phyloP scores from a whole-genome alignment of 805 yeast species.

The Wilhelminamyces savonicus region DNA sequence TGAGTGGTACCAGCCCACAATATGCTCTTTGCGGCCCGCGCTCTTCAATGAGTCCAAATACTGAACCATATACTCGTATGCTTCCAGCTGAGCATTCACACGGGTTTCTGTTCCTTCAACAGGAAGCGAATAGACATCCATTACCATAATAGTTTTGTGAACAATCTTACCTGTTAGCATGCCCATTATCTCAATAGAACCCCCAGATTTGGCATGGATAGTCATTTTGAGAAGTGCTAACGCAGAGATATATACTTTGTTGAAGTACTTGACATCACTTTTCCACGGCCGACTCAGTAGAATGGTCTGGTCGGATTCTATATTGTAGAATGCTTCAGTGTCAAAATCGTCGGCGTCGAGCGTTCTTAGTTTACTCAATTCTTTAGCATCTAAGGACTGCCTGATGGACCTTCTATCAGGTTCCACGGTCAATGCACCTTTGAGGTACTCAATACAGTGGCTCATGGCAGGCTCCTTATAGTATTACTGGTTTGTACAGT shows the following conservation, averaged over 20 bases:
- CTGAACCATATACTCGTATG: conserved; percentile 91
- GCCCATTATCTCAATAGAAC: conserved; percentile 91
- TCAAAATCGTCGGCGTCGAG: no score
- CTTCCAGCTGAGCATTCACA: conserved; percentile 91
- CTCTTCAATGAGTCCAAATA: conserved; percentile 55
- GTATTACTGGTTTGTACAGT: no score
- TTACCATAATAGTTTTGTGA: conserved; percentile 51
- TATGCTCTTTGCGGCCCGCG: conserved; percentile 48
- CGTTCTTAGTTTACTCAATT: no score
- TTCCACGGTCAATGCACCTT: no score
- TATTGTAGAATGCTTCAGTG: no score
- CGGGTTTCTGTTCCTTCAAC: conserved; percentile 95
- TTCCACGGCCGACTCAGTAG: conserved; percentile 45
- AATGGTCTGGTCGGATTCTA: conserved; percentile 7
- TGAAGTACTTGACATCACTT: conserved; percentile 53
- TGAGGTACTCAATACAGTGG: no score
- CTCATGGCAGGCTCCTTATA: no score
- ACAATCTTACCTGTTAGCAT: conserved; percentile 78
- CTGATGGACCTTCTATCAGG: no score
- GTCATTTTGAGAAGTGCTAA: conserved; percentile 72
- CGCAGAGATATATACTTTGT: conserved; percentile 57
- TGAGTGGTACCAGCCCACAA: conserved; percentile 96
- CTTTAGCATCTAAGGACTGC: no score
- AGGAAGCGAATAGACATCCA: conserved; percentile 82
- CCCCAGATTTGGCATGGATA: conserved; percentile 77